Evolutionary conservation across 73 alveolate genomes (phyloP).

Genomic region (Durusdinium trenchii): DNA sequence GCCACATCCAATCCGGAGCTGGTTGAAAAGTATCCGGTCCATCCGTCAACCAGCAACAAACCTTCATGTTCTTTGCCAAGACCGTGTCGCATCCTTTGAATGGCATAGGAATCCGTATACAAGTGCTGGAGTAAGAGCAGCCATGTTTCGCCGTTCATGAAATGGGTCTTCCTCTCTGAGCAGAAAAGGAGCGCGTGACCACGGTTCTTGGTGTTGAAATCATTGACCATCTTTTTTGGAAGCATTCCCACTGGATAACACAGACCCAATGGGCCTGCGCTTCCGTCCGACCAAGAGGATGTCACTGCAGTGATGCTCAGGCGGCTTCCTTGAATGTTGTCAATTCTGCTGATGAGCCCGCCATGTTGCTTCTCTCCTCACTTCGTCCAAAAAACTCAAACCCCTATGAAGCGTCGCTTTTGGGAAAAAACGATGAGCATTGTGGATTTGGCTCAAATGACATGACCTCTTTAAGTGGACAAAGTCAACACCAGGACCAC

Average conservation of each 20-base stretch:
- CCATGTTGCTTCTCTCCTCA: conserved; percentile 16
- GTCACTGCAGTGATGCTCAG: background rate
- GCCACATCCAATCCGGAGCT: background rate
- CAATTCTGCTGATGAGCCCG: background rate
- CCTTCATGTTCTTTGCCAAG: background rate
- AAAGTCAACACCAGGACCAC: no score
- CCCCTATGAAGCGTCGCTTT: no score
- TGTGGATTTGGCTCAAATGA: no score
- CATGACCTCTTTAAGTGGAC: no score
- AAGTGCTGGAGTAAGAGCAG: background rate
- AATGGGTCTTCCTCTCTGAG: background rate
- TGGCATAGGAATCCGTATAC: background rate
- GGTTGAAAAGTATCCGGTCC: background rate
- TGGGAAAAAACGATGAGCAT: no score
- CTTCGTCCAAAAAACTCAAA: no score
- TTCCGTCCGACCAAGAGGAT: background rate
- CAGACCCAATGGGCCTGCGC: background rate
- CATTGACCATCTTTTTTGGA: background rate
- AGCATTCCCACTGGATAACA: background rate
- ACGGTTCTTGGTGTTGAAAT: background rate
- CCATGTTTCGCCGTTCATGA: background rate
- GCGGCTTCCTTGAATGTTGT: background rate
- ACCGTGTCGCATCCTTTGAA: background rate
- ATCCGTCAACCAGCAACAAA: background rate
- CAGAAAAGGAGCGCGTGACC: background rate